Evolutionary conservation across 345 rosid species (phyloP).

Genomic region (Citrus australasica): DNA sequence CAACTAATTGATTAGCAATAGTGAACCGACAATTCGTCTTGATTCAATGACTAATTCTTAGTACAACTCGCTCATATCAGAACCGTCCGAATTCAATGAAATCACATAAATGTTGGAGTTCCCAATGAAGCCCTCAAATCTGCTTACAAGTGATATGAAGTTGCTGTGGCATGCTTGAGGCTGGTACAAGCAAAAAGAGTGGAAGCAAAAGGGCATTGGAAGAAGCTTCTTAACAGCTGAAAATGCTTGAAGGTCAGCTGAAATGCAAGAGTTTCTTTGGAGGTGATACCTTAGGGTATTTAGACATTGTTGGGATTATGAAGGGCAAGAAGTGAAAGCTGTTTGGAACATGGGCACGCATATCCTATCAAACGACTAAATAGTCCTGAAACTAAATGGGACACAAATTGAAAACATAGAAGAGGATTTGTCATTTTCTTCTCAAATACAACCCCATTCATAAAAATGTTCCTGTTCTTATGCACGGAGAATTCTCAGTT

Average conservation of each 20-base stretch:
- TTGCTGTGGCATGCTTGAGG: not conserved
- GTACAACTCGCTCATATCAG: too few species aligned
- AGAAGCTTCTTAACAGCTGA: slow-evolving; percentile 18
- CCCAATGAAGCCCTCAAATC: too few species aligned
- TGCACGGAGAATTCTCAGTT: slow-evolving; percentile 27
- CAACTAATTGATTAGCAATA: too few species aligned
- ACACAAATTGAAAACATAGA: slow-evolving; percentile 29
- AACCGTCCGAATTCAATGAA: too few species aligned
- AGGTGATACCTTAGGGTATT: slow-evolving; percentile 19
- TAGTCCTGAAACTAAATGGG: slow-evolving; percentile 36
- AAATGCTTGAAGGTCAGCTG: slow-evolving; percentile 26
- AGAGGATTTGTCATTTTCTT: slow-evolving; percentile 36
- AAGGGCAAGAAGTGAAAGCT: slow-evolving; percentile 30
- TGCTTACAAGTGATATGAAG: not conserved
- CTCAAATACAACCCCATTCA: slow-evolving; percentile 31
- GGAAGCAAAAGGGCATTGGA: slow-evolving; percentile 18
- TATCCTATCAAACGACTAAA: slow-evolving; percentile 28
- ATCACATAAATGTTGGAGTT: too few species aligned
- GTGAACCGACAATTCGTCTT: too few species aligned
- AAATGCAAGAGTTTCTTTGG: slow-evolving; percentile 31
- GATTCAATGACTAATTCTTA: too few species aligned
- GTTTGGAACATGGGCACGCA: slow-evolving; percentile 32
- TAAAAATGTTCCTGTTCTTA: slow-evolving; percentile 37
- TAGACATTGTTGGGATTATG: slow-evolving; percentile 31
- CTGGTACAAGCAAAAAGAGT: slow-evolving; percentile 4